These are phyloP conservation scores for Phytophthora sp. DNA, from an alignment of 352 stramenopile species.

Conservation along the genomic window DNA sequence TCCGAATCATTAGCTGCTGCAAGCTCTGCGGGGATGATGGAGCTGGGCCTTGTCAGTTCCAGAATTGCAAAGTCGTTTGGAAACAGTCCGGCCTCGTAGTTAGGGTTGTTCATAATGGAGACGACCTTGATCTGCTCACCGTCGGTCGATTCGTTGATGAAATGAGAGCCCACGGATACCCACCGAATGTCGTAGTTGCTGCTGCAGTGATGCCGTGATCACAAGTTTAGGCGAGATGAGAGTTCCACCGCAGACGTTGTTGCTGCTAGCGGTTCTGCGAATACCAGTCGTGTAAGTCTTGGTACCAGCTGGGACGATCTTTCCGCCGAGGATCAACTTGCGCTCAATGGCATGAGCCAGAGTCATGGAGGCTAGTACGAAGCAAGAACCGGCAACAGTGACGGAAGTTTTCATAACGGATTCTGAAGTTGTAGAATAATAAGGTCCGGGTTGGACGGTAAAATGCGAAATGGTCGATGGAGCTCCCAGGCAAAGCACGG, in stretches of 20 bases:
- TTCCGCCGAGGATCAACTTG: constrained; percentile 23
- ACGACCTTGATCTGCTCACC: constrained; percentile 40
- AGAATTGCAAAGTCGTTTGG: constrained; percentile 45
- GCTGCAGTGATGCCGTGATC: constrained; percentile 26
- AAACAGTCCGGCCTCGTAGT: constrained; percentile 15
- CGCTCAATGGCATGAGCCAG: constrained; percentile 7
- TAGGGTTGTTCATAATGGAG: constrained; percentile 28
- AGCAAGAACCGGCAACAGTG: neutral
- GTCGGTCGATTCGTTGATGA: constrained; percentile 15
- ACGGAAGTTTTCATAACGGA: constrained; percentile 9
- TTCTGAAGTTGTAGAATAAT: neutral
- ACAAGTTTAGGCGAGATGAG: constrained; percentile 24
- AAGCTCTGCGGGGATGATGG: constrained; percentile 38
- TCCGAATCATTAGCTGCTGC: constrained; percentile 27
- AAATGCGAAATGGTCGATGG: constrained; percentile 8
- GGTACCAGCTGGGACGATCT: constrained; percentile 19
- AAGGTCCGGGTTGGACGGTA: neutral
- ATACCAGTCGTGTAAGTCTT: constrained; percentile 31
- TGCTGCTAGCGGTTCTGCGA: constrained; percentile 8
- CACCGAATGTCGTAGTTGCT: constrained; percentile 25
- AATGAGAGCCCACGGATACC: constrained; percentile 36
- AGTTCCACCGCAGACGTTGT: constrained; percentile 22
- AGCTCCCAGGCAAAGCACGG: no score
- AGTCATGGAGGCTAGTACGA: constrained; percentile 1
- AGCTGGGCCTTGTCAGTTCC: constrained; percentile 40